Evolutionary conservation across 129 eudicot species (phyloP).

Genomic region (Centaurea solstitialis): DNA sequence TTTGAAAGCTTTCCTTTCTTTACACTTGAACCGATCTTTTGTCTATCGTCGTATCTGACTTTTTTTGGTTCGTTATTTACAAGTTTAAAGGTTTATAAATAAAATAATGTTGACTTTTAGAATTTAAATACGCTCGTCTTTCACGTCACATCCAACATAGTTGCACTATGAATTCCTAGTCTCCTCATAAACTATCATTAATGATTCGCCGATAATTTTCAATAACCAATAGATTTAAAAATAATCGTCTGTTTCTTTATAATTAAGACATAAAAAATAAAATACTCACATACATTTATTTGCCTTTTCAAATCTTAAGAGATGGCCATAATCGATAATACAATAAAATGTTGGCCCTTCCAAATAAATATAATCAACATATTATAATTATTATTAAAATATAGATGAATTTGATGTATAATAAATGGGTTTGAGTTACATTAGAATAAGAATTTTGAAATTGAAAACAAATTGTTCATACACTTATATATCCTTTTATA

Average conservation of each 20-base stretch:
- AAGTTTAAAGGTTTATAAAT: not conserved
- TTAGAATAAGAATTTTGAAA: too few species aligned
- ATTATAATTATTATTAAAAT: too few species aligned
- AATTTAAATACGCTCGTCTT: too few species aligned
- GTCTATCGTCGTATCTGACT: not conserved
- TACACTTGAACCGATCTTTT: not conserved
- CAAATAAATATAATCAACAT: not conserved
- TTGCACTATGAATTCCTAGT: not conserved
- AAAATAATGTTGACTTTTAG: not conserved
- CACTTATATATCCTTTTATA: too few species aligned
- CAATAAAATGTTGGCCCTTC: not conserved
- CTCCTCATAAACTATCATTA: too few species aligned
- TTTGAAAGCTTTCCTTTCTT: not conserved
- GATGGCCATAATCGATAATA: not conserved
- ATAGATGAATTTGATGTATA: not conserved
- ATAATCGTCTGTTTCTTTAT: not conserved
- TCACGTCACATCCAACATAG: not conserved
- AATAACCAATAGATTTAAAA: too few species aligned
- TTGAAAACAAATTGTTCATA: too few species aligned
- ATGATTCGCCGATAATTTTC: not conserved
- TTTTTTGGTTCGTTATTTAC: too few species aligned
- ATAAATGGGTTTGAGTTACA: too few species aligned
- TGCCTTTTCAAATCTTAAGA: not conserved
- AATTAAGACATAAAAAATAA: not conserved
- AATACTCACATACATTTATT: not conserved